These are phyloP conservation scores for Colletotrichum neosansevieriae DNA, from an alignment of 2,329 filamentous ascomycete species.

Conservation along the genomic window DNA sequence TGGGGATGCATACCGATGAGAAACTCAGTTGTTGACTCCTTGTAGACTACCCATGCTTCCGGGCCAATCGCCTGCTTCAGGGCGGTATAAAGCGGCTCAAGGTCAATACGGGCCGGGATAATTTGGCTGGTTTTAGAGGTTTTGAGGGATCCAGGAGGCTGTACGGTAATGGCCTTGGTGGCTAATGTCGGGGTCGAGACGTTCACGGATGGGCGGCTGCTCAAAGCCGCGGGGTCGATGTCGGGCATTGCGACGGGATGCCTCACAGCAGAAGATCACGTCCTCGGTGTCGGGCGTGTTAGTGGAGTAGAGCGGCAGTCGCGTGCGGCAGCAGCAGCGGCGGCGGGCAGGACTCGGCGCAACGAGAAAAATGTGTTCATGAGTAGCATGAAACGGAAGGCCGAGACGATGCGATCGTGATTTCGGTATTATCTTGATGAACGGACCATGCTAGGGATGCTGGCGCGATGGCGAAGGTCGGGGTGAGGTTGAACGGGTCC, in stretches of 20 bases:
- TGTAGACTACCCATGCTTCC: slow-evolving; percentile 75
- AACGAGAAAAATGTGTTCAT: slow-evolving; percentile 56
- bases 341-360: slow-evolving; percentile 54
- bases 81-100: slow-evolving; percentile 73
- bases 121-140: slow-evolving; percentile 71
- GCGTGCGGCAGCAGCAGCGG: slow-evolving; percentile 56
- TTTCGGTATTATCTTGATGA: slow-evolving; percentile 57
- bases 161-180: slow-evolving; percentile 68
- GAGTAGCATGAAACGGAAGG: slow-evolving; percentile 56
- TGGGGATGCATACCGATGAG: slow-evolving; percentile 63
- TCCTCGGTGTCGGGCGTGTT: slow-evolving; percentile 34
- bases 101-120: slow-evolving; percentile 74
- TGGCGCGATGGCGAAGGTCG: slow-evolving; percentile 54
- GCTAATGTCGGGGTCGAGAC: slow-evolving; percentile 70
- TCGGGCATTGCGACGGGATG: slow-evolving; percentile 67
- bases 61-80: slow-evolving; percentile 70
- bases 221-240: slow-evolving; percentile 77
- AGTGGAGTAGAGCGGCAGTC: slow-evolving; percentile 49
- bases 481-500: slow-evolving; percentile 43
- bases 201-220: slow-evolving; percentile 71
- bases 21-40: slow-evolving; percentile 72
- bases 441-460: slow-evolving; percentile 55
- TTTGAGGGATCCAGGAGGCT: slow-evolving; percentile 62
- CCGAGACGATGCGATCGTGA: slow-evolving; percentile 56
- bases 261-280: slow-evolving; percentile 38